Evolutionary conservation across 768 basidiomycete species (phyloP).

Genomic region (Lactifluus hygrophoroides): DNA sequence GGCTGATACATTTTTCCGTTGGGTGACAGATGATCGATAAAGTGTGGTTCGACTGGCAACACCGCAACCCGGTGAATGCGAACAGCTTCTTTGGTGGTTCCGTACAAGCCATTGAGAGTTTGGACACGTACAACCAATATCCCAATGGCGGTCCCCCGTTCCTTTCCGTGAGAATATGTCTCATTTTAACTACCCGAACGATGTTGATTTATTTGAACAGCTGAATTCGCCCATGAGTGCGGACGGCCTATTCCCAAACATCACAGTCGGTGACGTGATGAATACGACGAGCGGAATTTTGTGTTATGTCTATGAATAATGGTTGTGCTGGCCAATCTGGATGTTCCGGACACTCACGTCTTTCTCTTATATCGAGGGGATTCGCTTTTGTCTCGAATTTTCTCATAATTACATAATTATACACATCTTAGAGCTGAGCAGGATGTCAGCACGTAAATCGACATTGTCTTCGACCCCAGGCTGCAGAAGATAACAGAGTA

Average conservation of each 20-base stretch:
- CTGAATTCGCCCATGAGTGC: conserved; percentile 25
- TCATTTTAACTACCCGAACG: not conserved
- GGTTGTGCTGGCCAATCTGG: no score
- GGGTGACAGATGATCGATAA: conserved; percentile 30
- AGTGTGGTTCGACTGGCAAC: no score
- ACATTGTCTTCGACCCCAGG: no score
- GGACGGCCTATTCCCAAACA: conserved; percentile 24
- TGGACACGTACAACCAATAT: conserved; percentile 22
- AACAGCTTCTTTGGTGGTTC: conserved; percentile 28
- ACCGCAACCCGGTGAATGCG: conserved; percentile 22
- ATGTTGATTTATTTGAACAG: conserved; percentile 11
- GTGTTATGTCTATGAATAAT: no score
- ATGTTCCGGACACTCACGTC: no score
- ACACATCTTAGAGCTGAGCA: no score
- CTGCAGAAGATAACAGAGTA: no score
- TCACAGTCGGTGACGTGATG: conserved; percentile 25
- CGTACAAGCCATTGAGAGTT: conserved; percentile 24
- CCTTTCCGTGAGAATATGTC: conserved; percentile 18
- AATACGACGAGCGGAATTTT: no score
- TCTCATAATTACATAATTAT: no score
- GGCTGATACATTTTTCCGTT: not conserved
- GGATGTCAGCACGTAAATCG: no score
- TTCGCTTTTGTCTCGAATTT: no score
- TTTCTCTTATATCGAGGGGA: no score
- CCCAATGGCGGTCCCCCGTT: conserved; percentile 24